Conservation (phyloP, 2,329 filamentous ascomycete species). For the Apiospora hydei region DNA sequence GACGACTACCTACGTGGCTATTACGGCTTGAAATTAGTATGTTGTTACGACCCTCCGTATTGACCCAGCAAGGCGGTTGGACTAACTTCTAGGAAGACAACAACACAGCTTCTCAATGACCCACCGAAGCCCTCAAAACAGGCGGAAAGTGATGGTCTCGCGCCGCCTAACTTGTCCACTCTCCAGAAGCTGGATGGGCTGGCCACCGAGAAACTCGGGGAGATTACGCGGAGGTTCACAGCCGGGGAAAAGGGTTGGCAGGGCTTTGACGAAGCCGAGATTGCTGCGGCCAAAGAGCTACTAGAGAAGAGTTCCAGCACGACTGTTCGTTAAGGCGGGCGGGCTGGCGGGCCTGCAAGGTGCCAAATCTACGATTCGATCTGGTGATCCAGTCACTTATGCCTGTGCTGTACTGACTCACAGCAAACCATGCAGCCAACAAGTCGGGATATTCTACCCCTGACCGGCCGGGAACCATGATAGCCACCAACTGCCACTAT, state of each 20-base stretch:
- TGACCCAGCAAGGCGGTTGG: not conserved
- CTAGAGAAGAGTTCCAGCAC: conserved; percentile 60
- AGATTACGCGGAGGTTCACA: conserved; percentile 73
- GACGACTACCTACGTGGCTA: conserved; percentile 91
- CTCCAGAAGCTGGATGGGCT: conserved; percentile 74
- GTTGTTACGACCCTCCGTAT: conserved; percentile 34
- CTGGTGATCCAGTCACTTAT: conserved; percentile 9
- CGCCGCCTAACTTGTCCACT: conserved; percentile 63
- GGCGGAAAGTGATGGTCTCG: conserved; percentile 56
- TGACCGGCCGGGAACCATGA: conserved; percentile 18
- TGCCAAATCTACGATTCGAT: conserved; percentile 20
- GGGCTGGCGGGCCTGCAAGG: not conserved
- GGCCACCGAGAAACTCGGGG: conserved; percentile 76
- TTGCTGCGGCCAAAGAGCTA: conserved; percentile 74
- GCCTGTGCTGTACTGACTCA: conserved; percentile 23
- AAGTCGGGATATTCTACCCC: conserved; percentile 20
- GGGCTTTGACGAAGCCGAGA: conserved; percentile 75
- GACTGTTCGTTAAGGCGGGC: conserved; percentile 34
- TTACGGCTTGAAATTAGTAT: conserved; percentile 85
- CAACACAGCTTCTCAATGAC: conserved; percentile 57
- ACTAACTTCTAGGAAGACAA: conserved; percentile 50
- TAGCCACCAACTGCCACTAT: conserved; percentile 13
- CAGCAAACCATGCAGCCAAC: conserved; percentile 17
- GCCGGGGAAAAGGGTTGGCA: conserved; percentile 71
- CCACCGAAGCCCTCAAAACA: conserved; percentile 53